These are phyloP conservation scores for Proliferodiscus dingleyae DNA, from an alignment of 2,329 filamentous ascomycete species.

Conservation along the genomic window DNA sequence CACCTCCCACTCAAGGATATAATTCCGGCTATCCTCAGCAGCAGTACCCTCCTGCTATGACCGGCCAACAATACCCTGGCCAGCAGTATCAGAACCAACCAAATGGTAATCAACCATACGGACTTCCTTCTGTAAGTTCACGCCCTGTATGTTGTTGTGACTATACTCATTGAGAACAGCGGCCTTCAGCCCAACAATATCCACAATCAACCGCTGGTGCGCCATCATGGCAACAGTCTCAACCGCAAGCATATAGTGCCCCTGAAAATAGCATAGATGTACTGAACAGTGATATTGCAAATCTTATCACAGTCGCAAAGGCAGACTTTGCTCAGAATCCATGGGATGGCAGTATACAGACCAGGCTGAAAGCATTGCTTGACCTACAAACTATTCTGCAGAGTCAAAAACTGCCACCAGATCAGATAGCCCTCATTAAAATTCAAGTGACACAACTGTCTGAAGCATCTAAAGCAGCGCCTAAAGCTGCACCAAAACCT, in stretches of 20 bases:
- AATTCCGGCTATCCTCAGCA: slow-evolving; percentile 29
- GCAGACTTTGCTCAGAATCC: slow-evolving; percentile 71
- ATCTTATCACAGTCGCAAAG: slow-evolving; percentile 68
- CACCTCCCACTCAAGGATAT: slow-evolving; percentile 34
- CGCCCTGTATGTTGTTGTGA: not conserved
- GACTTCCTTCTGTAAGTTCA: slow-evolving; percentile 26
- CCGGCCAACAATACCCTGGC: slow-evolving; percentile 19
- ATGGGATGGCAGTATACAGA: slow-evolving; percentile 69
- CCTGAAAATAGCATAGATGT: slow-evolving; percentile 60
- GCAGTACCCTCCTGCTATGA: slow-evolving; percentile 27
- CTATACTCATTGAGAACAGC: slow-evolving; percentile 12
- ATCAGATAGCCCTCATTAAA: slow-evolving; percentile 79
- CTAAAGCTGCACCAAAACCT: slow-evolving; percentile 28
- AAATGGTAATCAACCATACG: slow-evolving; percentile 23
- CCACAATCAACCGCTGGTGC: slow-evolving; percentile 29
- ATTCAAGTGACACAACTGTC: slow-evolving; percentile 74
- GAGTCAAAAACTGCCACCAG: slow-evolving; percentile 69
- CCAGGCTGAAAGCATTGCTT: slow-evolving; percentile 76
- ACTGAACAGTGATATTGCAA: slow-evolving; percentile 78
- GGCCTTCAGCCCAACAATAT: slow-evolving; percentile 25
- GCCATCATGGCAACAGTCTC: slow-evolving; percentile 30
- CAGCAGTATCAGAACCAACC: slow-evolving; percentile 19
- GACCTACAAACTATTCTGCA: slow-evolving; percentile 79
- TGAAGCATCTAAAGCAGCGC: slow-evolving; percentile 30
- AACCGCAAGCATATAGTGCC: slow-evolving; percentile 24